Evolutionary conservation across 2,329 filamentous ascomycete species (phyloP), one percentile per base, ranked within the genome.

Genomic region (Diaporthe amygdali): DNA sequence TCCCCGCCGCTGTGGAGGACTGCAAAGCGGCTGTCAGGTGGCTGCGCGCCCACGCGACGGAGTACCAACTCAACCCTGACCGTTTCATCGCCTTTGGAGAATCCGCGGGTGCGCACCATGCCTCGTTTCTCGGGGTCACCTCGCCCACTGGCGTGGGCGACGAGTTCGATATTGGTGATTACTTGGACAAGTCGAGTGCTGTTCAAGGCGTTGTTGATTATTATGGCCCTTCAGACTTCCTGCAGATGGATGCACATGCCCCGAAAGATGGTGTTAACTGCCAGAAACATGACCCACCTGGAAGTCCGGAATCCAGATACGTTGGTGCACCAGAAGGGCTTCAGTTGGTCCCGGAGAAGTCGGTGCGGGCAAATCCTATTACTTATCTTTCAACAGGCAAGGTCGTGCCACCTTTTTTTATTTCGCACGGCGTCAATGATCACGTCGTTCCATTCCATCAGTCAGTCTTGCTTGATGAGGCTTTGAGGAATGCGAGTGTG

Each of bases 1-100:
- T 72, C 37, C 71, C 71, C 20, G 68, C 71, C 22, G 56, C 71
- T 1, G 41, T 72, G 15, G 68, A 72, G 64, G 71, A 72, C 56
- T 71, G 68, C 71, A 72, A 72, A 39, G 52, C 71, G n/a, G 71
- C 71, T 17, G 68, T 72, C 55, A 49, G 71, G 34, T 72, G 71
- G 71, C 63, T 72, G 17, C 63, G 71, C 37, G 71, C 64, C 27
- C 71, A 72, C 34, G 68, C 71, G 3, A 15, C 30, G 7, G 47
- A 71, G 41, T 64, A 72, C 25, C 37, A 44, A 17, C 68, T 72
- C 27, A 56, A 72, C 30, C 27, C 71, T 5, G 41, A 39, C 4
- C 71, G 71, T 22, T 56, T 72, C 14, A 44, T 72, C 32, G 71
- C 71, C 34, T 71, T 70, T 27, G 71, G 71, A 12, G 71, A 72